Percentiles rank a stretch among this genome's conserved stretches.
Evolutionary conservation across 495 filamentous ascomycete genomes (phyloP).

Genomic region (Recurvomyces mirabilis): DNA sequence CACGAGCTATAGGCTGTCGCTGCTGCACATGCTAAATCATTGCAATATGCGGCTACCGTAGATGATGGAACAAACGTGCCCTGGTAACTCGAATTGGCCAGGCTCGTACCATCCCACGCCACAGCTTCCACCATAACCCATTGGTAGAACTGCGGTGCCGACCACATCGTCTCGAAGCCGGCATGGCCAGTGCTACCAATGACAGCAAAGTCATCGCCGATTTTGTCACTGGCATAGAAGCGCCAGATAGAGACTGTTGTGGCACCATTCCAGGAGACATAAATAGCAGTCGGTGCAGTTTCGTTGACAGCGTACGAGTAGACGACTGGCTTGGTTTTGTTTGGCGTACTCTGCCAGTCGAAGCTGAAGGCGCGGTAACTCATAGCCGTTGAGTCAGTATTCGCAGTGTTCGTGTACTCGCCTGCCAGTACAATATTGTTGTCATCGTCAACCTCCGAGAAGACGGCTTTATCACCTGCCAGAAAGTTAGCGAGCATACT

Average conservation of each 20-base stretch:
- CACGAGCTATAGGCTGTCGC: not conserved
- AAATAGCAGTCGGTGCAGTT: conserved; percentile 2
- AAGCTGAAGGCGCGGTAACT: conserved; percentile 14
- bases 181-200: not conserved
- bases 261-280: conserved; percentile 17
- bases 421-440: conserved; percentile 11
- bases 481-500: too few relatives aligned
- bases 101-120: conserved; percentile 1
- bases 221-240: conserved; percentile 1
- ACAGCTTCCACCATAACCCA: conserved; percentile 9
- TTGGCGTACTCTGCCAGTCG: conserved; percentile 9
- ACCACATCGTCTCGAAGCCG: conserved; percentile 11
- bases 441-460: conserved; percentile 8
- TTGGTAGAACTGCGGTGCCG: not conserved
- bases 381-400: not conserved
- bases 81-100: conserved; percentile 4
- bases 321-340: conserved; percentile 3
- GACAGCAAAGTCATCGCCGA: not conserved
- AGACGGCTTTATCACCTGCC: too few relatives aligned
- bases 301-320: conserved; percentile 4
- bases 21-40: not conserved
- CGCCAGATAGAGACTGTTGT: conserved; percentile 10
- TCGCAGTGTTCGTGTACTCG: not conserved
- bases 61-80: conserved; percentile 8
- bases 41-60: not conserved